Conservation (phyloP, 108 stramenopile genomes). For the Skeletonema costatum region DNA sequence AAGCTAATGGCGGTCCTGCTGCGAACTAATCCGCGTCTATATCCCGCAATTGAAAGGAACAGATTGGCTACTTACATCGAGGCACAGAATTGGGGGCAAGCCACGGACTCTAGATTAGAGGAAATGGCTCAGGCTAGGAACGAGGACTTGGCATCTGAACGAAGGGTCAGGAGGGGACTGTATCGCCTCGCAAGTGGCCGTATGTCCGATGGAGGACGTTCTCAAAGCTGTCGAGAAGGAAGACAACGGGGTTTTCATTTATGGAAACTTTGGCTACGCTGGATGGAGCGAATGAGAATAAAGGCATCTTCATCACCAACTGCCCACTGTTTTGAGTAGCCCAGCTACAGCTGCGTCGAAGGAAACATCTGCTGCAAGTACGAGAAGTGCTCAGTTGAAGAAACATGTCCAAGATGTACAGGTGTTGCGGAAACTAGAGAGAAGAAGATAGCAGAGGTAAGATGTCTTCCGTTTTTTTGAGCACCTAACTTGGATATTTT, state of each 20-base stretch:
- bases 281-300: constrained; percentile 36
- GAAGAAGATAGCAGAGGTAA: constrained; percentile 75
- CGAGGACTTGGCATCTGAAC: constrained; percentile 66
- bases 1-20: background rate
- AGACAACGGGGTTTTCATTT: constrained; percentile 47
- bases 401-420: constrained; percentile 65
- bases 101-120: constrained; percentile 30
- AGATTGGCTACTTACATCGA: constrained; percentile 46
- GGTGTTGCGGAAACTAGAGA: constrained; percentile 60
- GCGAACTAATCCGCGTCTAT: constrained; percentile 11
- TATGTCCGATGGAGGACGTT: constrained; percentile 68
- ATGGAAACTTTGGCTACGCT: constrained; percentile 47
- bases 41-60: constrained; percentile 42
- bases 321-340: constrained; percentile 46
- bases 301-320: constrained; percentile 37
- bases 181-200: constrained; percentile 77
- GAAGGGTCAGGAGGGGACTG: constrained; percentile 74
- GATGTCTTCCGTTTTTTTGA: constrained; percentile 3
- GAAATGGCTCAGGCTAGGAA: constrained; percentile 74
- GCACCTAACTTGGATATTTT: background rate
- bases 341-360: constrained; percentile 27
- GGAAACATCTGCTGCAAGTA: constrained; percentile 25
- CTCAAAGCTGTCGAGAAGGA: constrained; percentile 70
- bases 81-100: constrained; percentile 25
- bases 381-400: constrained; percentile 58